Evolutionary conservation across 768 basidiomycete genomes (phyloP), one percentile per base, ranked within the genome.

Genomic region (Auriscalpium microsporum): DNA sequence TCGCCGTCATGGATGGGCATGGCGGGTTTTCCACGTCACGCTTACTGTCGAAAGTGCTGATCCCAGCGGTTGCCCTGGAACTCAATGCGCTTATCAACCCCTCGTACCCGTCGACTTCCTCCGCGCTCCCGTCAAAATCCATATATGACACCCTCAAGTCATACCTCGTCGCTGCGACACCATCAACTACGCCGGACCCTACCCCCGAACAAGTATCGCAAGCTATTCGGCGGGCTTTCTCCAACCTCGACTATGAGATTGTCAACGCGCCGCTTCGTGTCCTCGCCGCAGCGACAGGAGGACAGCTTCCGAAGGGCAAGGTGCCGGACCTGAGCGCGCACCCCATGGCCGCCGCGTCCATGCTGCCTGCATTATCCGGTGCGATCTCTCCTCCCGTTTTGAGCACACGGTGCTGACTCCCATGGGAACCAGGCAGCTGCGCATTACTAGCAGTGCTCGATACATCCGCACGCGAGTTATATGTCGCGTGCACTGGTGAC

Each of bases 401-500:
- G 11, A 21, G 9, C 33, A 50, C 35, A 38, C 62, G 40, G 23
- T 23, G n/a, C 56, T 50, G 56, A 66, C 44, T 62, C 36, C 56
- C 53, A 17, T 28, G 38, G 54, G 60, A 21, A 10, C 28, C 66
- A 79, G 95, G 95, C 4, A 93, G 92, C 56, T 98, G 95, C 68
- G 93, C 95, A 1, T 72, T 99, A 54, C 76, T 94, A 69, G 86
- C 94, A 0, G 68, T 94, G 47, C 80, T 99, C 56, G 95, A 98
- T 66, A 89, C 90, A 0, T 82, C 86, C 7, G 78, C 87, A 56
- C 79, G 77, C 46, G 84, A 93, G 65, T 68, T 98, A 28, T 95
- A 96, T 63, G 83, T 98, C 36, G 95, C 95, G 9, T 84, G 85
- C 62, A 86, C 93, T 5, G 96, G 96, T 0, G 96, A 99, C 67